phyloP scores from a whole-genome alignment of 106 monocot species.

The Apostasia ramifera region DNA sequence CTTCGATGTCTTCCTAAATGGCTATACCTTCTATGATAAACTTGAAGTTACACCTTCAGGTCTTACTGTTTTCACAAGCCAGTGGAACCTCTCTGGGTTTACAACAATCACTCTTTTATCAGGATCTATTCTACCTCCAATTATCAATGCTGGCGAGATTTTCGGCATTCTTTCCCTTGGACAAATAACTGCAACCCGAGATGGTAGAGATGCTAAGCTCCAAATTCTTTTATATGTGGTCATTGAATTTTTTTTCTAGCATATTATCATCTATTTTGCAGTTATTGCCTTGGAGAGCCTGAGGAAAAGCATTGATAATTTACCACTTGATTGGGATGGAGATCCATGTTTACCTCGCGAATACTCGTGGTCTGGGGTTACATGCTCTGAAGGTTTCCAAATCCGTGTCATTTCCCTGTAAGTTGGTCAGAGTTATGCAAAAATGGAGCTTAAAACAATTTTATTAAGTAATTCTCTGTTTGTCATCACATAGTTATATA shows the following conservation, averaged over 20 bases:
- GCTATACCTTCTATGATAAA: conserved; percentile 40
- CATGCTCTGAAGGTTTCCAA: conserved; percentile 37
- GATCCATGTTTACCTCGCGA: conserved; percentile 81
- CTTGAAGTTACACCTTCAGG: conserved; percentile 51
- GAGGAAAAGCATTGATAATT: conserved; percentile 44
- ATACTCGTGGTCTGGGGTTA: conserved; percentile 79
- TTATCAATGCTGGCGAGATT: conserved; percentile 85
- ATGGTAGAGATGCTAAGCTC: conserved; percentile 32
- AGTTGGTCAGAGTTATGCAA: conserved; percentile 22
- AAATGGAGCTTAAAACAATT: no score
- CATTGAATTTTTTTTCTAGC: background rate
- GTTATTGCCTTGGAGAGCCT: conserved; percentile 50
- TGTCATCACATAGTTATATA: background rate
- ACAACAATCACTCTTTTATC: conserved; percentile 51
- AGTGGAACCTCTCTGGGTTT: conserved; percentile 68
- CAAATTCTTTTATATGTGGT: background rate
- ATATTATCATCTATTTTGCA: conserved; percentile 22
- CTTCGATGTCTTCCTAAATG: conserved; percentile 69
- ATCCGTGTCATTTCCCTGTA: conserved; percentile 65
- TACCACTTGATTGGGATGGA: conserved; percentile 80
- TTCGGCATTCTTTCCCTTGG: conserved; percentile 54
- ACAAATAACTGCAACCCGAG: conserved; percentile 43
- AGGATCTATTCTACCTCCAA: conserved; percentile 32
- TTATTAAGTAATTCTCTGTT: background rate
- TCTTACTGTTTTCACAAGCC: conserved; percentile 42